These are phyloP conservation scores for Eimeria maxima DNA, from an alignment of 169 alveolate genomes.

Conservation along the genomic window DNA sequence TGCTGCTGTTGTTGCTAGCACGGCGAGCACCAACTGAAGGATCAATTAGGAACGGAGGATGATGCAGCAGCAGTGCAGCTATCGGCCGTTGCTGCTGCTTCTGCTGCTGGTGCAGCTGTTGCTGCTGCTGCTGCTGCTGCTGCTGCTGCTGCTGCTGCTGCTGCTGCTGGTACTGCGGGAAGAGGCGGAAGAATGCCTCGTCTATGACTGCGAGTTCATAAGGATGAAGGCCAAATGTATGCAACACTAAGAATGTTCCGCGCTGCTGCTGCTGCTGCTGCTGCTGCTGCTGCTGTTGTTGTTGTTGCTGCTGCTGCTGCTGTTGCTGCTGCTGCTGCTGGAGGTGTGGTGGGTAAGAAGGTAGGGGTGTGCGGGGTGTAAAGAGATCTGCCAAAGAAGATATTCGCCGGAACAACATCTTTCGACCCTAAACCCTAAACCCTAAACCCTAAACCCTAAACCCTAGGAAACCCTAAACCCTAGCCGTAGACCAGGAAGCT, in stretches of 20 bases:
- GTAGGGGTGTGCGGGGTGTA: neutral
- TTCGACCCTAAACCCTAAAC: too few species aligned
- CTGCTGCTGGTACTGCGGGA: constrained; percentile 2
- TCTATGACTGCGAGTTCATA: neutral
- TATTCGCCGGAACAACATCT: neutral
- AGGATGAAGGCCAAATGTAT: constrained; percentile 10
- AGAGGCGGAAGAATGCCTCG: neutral
- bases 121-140: neutral
- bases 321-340: neutral
- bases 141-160: neutral
- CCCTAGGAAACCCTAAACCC: too few species aligned
- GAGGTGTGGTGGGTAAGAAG: too few species aligned
- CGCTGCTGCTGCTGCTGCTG: neutral
- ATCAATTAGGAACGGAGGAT: constrained; percentile 14
- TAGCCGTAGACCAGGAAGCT: too few species aligned
- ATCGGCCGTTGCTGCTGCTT: too few species aligned
- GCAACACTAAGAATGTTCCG: neutral
- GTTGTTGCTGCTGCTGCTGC: constrained; percentile 4
- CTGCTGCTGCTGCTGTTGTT: neutral
- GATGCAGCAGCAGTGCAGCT: constrained; percentile 32
- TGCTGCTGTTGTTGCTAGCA: neutral
- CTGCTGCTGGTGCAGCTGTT: neutral
- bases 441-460: too few species aligned
- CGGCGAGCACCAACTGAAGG: neutral
- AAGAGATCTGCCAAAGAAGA: neutral